Percentiles rank a stretch among this genome's conserved stretches.
Evolutionary conservation across 2,329 filamentous ascomycete species (phyloP).

Genomic region (Catunica adiposa): DNA sequence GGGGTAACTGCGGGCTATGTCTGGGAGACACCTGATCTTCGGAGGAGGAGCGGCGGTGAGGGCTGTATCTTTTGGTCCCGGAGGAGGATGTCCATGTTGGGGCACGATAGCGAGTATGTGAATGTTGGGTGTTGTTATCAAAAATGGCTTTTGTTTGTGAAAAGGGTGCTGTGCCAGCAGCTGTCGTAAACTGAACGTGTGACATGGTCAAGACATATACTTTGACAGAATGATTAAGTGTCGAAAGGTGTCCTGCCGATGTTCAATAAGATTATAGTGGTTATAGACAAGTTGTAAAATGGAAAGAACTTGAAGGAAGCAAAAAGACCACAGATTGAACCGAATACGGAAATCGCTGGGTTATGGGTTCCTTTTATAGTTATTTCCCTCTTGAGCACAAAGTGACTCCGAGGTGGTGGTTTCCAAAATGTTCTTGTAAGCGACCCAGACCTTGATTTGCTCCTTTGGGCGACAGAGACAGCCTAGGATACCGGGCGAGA

Average conservation of each 20-base stretch:
- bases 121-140: conserved; percentile 6
- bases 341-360: not conserved
- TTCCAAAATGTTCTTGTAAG: not conserved
- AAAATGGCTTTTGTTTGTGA: conserved; percentile 9
- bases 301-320: not conserved
- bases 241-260: not conserved
- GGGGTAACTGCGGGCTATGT: conserved; percentile 1
- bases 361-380: too few relatives aligned
- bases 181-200: conserved; percentile 2
- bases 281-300: too few relatives aligned
- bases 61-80: conserved; percentile 11
- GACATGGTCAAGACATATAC: conserved; percentile 1
- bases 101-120: conserved; percentile 7
- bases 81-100: conserved; percentile 7
- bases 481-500: too few relatives aligned
- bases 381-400: too few relatives aligned
- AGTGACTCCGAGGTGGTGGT: too few relatives aligned
- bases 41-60: conserved; percentile 13
- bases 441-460: not conserved
- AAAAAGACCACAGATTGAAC: not conserved
- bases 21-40: conserved; percentile 10
- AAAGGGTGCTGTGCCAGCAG: not conserved
- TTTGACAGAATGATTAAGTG: not conserved
- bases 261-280: too few relatives aligned
- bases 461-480: not conserved